phyloP scores from a whole-genome alignment of 441 rosid species.

The Pelargonium citronellum region DNA sequence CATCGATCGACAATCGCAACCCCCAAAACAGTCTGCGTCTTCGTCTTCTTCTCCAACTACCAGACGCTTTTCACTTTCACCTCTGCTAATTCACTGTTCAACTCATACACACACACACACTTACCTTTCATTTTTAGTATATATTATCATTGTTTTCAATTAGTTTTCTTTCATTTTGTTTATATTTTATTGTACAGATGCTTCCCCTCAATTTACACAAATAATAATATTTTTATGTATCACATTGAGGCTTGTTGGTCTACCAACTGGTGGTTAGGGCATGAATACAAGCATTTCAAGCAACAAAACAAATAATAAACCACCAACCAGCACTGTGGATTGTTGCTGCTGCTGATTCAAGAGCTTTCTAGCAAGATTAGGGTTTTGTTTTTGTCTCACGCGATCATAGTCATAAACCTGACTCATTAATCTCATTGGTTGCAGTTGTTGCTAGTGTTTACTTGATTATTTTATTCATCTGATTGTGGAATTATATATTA shows the following conservation, averaged over 20 bases:
- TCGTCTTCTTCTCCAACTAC: background rate
- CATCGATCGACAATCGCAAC: no score
- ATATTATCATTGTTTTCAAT: no score
- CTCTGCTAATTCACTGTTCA: background rate
- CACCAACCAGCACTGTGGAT: background rate
- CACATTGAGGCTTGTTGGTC: background rate
- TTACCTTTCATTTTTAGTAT: background rate
- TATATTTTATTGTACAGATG: background rate
- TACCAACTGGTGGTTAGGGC: constrained; percentile 1
- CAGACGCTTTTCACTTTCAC: constrained; percentile 1
- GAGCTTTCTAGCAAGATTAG: background rate
- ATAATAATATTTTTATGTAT: background rate
- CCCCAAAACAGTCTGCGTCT: no score
- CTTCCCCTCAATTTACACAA: background rate
- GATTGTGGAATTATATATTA: background rate
- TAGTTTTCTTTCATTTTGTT: background rate
- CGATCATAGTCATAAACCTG: background rate
- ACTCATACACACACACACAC: background rate
- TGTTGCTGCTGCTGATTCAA: background rate
- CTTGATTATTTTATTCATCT: background rate
- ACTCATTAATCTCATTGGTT: no score
- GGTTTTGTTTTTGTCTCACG: background rate
- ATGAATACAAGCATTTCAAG: background rate
- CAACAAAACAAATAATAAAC: background rate
- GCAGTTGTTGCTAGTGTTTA: background rate